phyloP scores from a whole-genome alignment of 768 basidiomycete species.

The Crepidotus variabilis region DNA sequence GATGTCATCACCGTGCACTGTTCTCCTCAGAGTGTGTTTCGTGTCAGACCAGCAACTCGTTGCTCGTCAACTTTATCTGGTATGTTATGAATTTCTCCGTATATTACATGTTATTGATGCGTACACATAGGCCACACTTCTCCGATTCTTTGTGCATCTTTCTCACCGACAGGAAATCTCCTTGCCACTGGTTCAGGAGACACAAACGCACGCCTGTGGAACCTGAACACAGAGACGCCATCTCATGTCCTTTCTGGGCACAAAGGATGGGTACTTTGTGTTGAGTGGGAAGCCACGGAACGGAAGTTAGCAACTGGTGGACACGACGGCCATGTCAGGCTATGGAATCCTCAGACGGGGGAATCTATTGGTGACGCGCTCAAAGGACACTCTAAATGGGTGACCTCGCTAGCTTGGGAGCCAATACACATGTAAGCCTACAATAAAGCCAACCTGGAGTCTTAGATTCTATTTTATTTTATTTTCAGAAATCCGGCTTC shows the following conservation, averaged over 20 bases:
- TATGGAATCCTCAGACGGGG: conserved; percentile 95
- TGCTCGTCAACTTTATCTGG: conserved; percentile 92
- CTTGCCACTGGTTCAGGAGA: conserved; percentile 97
- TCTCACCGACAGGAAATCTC: conserved; percentile 88
- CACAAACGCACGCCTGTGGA: conserved; percentile 90
- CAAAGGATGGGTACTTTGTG: conserved; percentile 93
- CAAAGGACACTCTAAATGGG: conserved; percentile 95
- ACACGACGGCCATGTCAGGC: conserved; percentile 84
- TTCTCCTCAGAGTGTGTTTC: conserved; percentile 93
- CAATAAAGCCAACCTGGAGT: not conserved
- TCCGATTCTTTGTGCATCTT: conserved; percentile 91
- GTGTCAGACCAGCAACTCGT: conserved; percentile 88
- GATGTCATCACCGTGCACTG: conserved; percentile 86
- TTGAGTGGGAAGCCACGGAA: conserved; percentile 96
- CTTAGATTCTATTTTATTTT: not conserved
- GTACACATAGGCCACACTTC: conserved; percentile 71
- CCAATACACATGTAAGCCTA: conserved; percentile 81
- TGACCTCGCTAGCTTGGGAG: conserved; percentile 94
- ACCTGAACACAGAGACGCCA: conserved; percentile 89
- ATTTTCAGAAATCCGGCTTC: conserved; percentile 60
- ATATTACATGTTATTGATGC: not conserved
- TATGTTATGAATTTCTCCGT: conserved; percentile 25
- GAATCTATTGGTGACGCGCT: conserved; percentile 85
- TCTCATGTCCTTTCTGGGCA: conserved; percentile 86
- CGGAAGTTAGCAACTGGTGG: conserved; percentile 89